These are phyloP conservation scores for Plasmodium sp. DNA, from an alignment of 169 alveolate genomes.

Conservation along the genomic window DNA sequence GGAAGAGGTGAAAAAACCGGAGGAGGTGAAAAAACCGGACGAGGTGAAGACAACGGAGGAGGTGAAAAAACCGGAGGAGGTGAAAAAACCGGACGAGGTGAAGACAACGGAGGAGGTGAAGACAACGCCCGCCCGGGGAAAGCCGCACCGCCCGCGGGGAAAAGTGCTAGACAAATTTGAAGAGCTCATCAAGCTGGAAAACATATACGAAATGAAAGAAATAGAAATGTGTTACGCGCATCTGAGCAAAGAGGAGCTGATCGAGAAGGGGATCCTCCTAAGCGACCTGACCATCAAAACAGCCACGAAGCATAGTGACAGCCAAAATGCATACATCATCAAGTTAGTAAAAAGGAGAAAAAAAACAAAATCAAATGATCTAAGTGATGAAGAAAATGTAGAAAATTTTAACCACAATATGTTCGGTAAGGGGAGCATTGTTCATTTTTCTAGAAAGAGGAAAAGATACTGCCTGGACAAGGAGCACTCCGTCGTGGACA, in stretches of 20 bases:
- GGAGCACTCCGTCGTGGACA: background rate
- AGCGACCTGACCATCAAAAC: conserved; percentile 37
- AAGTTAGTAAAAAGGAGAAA: conserved; percentile 41
- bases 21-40: too few relatives aligned
- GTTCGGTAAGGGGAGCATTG: conserved; percentile 56
- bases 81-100: too few relatives aligned
- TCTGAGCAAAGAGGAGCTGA: conserved; percentile 44
- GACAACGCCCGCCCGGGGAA: background rate
- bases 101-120: too few relatives aligned
- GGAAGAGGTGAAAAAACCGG: too few relatives aligned
- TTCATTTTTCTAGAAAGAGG: conserved; percentile 66
- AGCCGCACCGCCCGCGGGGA: background rate
- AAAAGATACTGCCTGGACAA: conserved; percentile 7
- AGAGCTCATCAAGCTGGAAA: conserved; percentile 28
- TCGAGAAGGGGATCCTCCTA: conserved; percentile 54
- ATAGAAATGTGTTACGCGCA: conserved; percentile 47
- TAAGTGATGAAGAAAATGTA: conserved; percentile 64
- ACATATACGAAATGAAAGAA: conserved; percentile 50
- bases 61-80: too few relatives aligned
- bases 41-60: background rate
- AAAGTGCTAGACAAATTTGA: conserved; percentile 16
- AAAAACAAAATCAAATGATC: conserved; percentile 20
- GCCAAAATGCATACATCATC: conserved; percentile 18
- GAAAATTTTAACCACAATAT: conserved; percentile 33
- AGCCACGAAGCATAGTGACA: conserved; percentile 24